Conservation (phyloP, 2,329 filamentous ascomycete genomes). For the Aspergillus brunneoviolaceus region DNA sequence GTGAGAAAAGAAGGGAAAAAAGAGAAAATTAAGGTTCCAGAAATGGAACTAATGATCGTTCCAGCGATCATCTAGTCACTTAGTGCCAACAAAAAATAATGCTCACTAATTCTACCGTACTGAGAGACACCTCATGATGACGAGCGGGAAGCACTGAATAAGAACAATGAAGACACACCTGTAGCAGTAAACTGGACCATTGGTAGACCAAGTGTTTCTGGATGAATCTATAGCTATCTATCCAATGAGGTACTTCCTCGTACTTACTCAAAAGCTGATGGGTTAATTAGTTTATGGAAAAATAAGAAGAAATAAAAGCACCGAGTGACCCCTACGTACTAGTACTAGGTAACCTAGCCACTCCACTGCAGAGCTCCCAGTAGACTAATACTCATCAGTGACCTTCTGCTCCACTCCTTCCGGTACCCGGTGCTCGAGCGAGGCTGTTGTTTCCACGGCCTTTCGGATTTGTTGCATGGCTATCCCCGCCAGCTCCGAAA, state of each 20-base stretch:
- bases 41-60: neutral
- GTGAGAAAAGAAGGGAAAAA: neutral
- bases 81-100: neutral
- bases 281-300: neutral
- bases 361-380: neutral
- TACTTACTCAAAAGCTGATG: neutral
- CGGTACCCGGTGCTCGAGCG: constrained; percentile 21
- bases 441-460: constrained; percentile 30
- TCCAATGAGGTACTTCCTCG: too few relatives aligned
- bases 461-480: constrained; percentile 20
- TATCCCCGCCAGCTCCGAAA: constrained; percentile 32
- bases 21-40: constrained; percentile 9
- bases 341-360: neutral
- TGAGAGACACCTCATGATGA: constrained; percentile 17
- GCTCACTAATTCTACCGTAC: constrained; percentile 3
- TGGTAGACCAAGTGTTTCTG: neutral
- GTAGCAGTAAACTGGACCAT: neutral
- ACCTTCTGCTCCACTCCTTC: constrained; percentile 8
- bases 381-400: too few relatives aligned
- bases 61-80: constrained; percentile 1
- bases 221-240: neutral
- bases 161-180: neutral
- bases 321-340: neutral
- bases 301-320: neutral
- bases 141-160: constrained; percentile 5